Conservation (phyloP, 345 rosid genomes). For the rapeseed (Brassica napus) region DNA sequence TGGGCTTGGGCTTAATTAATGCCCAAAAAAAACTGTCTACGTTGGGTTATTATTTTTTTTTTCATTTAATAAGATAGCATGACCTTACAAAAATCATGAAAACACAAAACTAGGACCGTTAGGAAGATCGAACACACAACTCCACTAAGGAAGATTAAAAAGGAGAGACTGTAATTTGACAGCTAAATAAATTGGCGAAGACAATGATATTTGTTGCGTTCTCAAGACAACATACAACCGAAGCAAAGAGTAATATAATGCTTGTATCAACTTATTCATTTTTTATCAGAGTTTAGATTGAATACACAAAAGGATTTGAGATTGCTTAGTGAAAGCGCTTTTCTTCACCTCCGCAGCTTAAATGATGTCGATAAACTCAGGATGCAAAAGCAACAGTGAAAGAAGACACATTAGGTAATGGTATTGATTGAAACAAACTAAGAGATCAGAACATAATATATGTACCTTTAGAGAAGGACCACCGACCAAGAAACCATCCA, state of each 20-base stretch:
- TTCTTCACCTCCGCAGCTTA: conserved; percentile 43
- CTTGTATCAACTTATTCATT: conserved; percentile 28
- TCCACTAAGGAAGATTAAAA: background rate
- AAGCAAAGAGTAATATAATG: conserved; percentile 22
- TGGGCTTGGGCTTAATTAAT: too few relatives aligned
- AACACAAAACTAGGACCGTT: background rate
- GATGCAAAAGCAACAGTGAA: conserved; percentile 8
- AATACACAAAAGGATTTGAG: background rate
- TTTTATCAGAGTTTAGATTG: conserved; percentile 1
- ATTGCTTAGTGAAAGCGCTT: conserved; percentile 15
- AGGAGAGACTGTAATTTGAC: background rate
- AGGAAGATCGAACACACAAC: background rate
- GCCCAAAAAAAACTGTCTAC: too few relatives aligned
- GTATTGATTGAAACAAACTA: background rate
- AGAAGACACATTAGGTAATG: background rate
- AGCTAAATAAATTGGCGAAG: conserved; percentile 9
- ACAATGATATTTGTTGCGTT: background rate
- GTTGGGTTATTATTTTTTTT: too few relatives aligned
- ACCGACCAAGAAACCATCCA: conserved; percentile 90
- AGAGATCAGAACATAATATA: background rate
- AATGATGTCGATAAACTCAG: conserved; percentile 44
- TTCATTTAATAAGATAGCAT: background rate
- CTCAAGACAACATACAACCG: background rate
- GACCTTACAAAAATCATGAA: background rate
- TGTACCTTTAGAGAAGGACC: conserved; percentile 85